Evolutionary conservation across 768 basidiomycete genomes (phyloP).

Genomic region (Gelatoporia subvermispora): DNA sequence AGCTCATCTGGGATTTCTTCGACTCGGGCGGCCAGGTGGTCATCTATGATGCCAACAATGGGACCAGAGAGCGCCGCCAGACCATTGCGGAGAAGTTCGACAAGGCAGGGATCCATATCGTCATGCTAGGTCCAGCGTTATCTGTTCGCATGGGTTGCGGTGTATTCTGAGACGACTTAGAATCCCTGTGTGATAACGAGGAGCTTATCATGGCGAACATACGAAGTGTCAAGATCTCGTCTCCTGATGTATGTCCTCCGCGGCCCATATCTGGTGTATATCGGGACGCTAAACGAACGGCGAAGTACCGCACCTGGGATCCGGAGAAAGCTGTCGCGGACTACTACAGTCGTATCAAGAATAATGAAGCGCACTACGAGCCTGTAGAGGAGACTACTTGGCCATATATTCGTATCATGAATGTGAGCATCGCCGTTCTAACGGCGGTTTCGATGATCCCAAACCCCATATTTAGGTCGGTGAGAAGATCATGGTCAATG

Average conservation of each 20-base stretch:
- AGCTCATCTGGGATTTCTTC: constrained; percentile 87
- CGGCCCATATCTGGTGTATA: neutral
- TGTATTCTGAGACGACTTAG: constrained; percentile 34
- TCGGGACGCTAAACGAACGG: neutral
- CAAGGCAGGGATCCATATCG: constrained; percentile 82
- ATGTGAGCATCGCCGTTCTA: constrained; percentile 43
- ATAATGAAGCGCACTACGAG: constrained; percentile 86
- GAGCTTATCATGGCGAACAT: constrained; percentile 95
- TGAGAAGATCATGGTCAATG: constrained; percentile 94
- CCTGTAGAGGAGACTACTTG: constrained; percentile 87
- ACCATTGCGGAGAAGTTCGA: constrained; percentile 81
- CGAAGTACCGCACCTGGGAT: constrained; percentile 90
- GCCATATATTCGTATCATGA: constrained; percentile 92
- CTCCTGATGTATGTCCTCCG: constrained; percentile 75
- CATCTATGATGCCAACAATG: constrained; percentile 98
- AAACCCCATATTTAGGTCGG: constrained; percentile 57
- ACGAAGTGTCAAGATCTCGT: constrained; percentile 94
- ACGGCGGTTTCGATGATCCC: constrained; percentile 3
- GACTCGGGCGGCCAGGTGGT: constrained; percentile 87
- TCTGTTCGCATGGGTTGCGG: neutral
- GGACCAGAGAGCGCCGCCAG: constrained; percentile 61
- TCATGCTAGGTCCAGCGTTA: constrained; percentile 70
- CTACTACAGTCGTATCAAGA: constrained; percentile 84
- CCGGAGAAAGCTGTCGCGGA: constrained; percentile 89
- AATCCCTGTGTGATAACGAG: constrained; percentile 86